Evolutionary conservation across 805 yeast genomes (phyloP).

Genomic region (Candida nanaspora): DNA sequence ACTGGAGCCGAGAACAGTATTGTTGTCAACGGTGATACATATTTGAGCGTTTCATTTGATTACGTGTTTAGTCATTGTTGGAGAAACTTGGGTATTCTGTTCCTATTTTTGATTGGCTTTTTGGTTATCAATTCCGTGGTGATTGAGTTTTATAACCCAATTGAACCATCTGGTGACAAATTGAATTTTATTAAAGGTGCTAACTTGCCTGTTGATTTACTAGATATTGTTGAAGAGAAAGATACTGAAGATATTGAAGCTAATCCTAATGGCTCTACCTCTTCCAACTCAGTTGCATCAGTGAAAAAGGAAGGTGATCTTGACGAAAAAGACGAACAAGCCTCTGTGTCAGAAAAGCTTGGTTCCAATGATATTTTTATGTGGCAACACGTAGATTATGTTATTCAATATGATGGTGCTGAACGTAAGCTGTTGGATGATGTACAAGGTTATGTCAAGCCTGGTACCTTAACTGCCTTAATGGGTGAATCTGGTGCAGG

Average conservation of each 20-base stretch:
- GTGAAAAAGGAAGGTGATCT: conserved; percentile 4
- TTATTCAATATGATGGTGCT: conserved; percentile 39
- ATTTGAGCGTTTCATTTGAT: conserved; percentile 35
- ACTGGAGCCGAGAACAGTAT: conserved; percentile 37
- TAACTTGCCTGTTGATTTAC: conserved; percentile 12
- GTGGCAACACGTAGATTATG: conserved; percentile 58
- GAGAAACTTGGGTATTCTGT: conserved; percentile 64
- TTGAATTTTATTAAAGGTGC: conserved; percentile 23
- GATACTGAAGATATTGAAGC: conserved; percentile 20
- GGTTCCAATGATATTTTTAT: conserved; percentile 43
- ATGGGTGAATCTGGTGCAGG: conserved; percentile 68
- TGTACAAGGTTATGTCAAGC: conserved; percentile 38
- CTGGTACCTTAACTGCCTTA: conserved; percentile 52
- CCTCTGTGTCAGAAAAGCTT: conserved; percentile 15
- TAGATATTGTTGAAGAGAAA: conserved; percentile 10
- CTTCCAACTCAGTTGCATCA: neutral
- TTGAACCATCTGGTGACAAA: conserved; percentile 24
- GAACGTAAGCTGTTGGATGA: conserved; percentile 35
- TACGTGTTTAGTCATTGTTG: conserved; percentile 58
- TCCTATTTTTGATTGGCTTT: conserved; percentile 36
- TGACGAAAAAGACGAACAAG: neutral
- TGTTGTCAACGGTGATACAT: conserved; percentile 46
- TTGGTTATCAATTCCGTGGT: conserved; percentile 20
- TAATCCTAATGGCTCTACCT: conserved; percentile 19
- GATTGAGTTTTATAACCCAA: conserved; percentile 24